Base-by-base conservation (phyloP, 164 flowering plant species). In the Kalanchoe fedtschenkoi region DNA sequence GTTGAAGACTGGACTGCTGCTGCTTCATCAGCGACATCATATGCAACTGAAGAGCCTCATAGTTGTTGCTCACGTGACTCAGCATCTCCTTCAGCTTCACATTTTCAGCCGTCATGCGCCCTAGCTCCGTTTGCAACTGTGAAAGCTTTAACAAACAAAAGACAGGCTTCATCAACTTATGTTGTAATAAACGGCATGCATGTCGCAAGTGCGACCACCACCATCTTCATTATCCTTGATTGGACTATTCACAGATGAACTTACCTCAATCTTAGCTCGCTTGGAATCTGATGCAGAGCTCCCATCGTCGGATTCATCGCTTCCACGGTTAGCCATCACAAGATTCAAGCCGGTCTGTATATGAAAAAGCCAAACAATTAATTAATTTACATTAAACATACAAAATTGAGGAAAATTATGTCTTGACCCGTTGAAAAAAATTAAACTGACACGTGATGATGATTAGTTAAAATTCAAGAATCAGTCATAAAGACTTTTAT, bases 291-390 rank as follows among this genome's bases (percentile, higher is more conserved):
- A 34, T 19, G 26, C 39, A 16, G 85, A 78, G 13, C 70, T 33
- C 51, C 87, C 90, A 67, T 91, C 91, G 81, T 79, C 4, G 96
- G n/a, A 84, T 62, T 80, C 81, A 64, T 89, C 89, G 33, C 92
- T 86, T 43, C 87, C 78, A 1, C 87, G 78, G 56, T 89, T 84
- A 3, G 87, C 75, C 51, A 84, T 88, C 6, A 76, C 80, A 60
- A 91, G 95, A 33, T 81, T 77, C 69, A 91, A 69, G n/a, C 98
- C 95, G 60, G 87, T 91, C 98, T 91, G 60, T 33, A 16, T 32
- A 62, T 35, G 62, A 70, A 61, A 66, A 33, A 24, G 61, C n/a
- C 14, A 60, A 54, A 47, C n/a, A n/a, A n/a, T n/a, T n/a, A n/a
- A n/a, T n/a, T n/a, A n/a, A n/a, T n/a, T n/a, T n/a, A n/a, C n/a